Base-by-base conservation (phyloP, 352 stramenopile genomes). In the Globisporangium heterothallicum region DNA sequence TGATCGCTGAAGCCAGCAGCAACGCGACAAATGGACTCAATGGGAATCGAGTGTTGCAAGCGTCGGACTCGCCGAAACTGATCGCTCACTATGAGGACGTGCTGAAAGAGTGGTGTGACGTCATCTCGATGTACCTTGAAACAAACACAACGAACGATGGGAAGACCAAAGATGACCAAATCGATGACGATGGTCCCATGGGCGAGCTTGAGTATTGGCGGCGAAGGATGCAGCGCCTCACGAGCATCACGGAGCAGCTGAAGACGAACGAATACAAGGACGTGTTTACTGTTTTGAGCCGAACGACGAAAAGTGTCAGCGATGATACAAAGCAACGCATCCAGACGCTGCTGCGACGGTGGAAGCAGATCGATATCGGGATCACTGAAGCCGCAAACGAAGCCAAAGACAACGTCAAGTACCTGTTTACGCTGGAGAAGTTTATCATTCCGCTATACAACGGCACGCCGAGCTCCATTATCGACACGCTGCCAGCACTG, bases 401-500 rank as follows among this genome's bases (percentile, higher is more conserved):
- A 70, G 96, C 96, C 40, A 98, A 99, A 62, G 96, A 99, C 70
- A 99, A 99, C 68, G 90, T 98, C 38, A 99, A 99, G 68, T 99
- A 99, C 64, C 70, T 99, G 8, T 98, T 97, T 61, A 99, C 96
- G 26, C 78, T 99, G 5, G 96, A 99, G 54, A 97, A 98, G 53
- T 99, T 98, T 59, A 86, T 95, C 46, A 74, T 92, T 13, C 85
- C 85, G 18, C 60, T 95, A 14, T 94, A 94, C 51, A 96, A 84
- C 18, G 95, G 94, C 47, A 97, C 94, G 27, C 92, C 95, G 4
- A 96, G 91, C 53, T 95, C 91, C n/a, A 99, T 99, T 54, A 97
- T 98, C 53, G 96, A 99, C 73, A 98, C 96, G 43, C 73, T 99
- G 14, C 97, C 97, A 6, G 95, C 96, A 26, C 79, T 99, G 4